Base-by-base conservation (phyloP, 2,329 filamentous ascomycete genomes). In the Sordariomycetes sp. region DNA sequence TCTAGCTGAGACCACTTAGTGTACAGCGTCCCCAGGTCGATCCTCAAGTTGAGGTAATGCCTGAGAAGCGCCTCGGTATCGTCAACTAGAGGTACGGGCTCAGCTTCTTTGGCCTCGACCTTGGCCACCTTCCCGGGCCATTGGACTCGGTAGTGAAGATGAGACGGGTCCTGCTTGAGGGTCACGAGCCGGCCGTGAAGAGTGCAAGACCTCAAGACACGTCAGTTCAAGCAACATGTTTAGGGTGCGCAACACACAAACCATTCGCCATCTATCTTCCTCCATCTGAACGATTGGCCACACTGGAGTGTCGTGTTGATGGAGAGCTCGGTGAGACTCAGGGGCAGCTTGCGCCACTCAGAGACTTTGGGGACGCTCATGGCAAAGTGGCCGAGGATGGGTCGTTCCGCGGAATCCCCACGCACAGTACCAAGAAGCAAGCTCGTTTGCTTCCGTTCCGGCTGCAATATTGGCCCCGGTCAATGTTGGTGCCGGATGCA, bases 261-360 rank as follows among this genome's bases (percentile, higher is more conserved):
- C 94, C 94, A 99, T 77, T 93, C 87, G 69, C 92, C 85, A 51
- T 85, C 81, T 54, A 90, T 83, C 68, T 92, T 91, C 61, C 87
- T 87, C 94, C 94, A 99, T 76, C 93, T 86, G 66, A 99, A 99
- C 0, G 93, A 96, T 71, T 99, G 94, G 3, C 94, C 94, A 70
- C 94, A 99, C 61, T 93, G 86, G 37, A 99, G 76, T 0, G 91
- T 96, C 0, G 93, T 99, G 66, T 96, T 90, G 63, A 99, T 91
- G 69, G 90, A 97, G 3, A 99, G 81, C 69, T 99, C 94, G 3
- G 86, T 82, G 37, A 96, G 74, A 61, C 79, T 88, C 48, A 97
- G 76, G 25, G 94, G 91, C 64, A 99, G 75, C 74, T 89, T 95
- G 63, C 84, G 84, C 94, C 94, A 99, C 69, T 90, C 88, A 18